A percentile compares a stretch with the other conserved stretches of the same genome.
These are phyloP conservation scores for Pleurotus djamor DNA, from an alignment of 768 basidiomycete species.

Conservation along the genomic window DNA sequence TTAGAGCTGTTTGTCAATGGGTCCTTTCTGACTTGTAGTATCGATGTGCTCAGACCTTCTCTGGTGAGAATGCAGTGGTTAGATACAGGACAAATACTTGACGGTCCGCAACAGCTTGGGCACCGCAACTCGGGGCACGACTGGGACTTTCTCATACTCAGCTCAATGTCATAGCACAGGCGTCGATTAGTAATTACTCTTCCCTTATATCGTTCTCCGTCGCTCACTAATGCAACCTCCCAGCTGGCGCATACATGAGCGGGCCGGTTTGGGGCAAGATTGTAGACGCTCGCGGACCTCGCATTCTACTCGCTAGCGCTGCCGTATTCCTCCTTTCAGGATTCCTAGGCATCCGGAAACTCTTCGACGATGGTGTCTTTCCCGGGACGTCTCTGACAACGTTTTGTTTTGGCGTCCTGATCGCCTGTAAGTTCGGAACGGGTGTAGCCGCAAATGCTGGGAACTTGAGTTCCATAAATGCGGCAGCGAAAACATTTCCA, in stretches of 20 bases:
- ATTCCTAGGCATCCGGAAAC: constrained; percentile 69
- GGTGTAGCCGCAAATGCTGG: constrained; percentile 83
- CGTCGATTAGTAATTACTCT: constrained; percentile 58
- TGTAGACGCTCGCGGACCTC: constrained; percentile 75
- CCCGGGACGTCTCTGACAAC: constrained; percentile 31
- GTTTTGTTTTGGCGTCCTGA: constrained; percentile 48
- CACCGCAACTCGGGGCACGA: constrained; percentile 81
- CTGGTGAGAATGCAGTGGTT: constrained; percentile 27
- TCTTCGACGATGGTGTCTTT: constrained; percentile 57
- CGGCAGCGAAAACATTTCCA: constrained; percentile 82
- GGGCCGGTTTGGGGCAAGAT: constrained; percentile 82
- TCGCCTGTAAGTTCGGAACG: constrained; percentile 66
- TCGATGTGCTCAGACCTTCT: constrained; percentile 30
- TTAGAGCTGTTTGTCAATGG: constrained; percentile 2
- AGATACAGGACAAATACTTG: no score
- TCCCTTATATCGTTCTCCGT: not conserved
- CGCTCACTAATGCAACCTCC: not conserved
- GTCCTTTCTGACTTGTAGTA: not conserved
- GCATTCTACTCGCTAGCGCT: constrained; percentile 57
- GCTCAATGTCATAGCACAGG: constrained; percentile 76
- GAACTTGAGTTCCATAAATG: constrained; percentile 65
- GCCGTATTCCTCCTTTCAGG: constrained; percentile 64
- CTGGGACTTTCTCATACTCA: constrained; percentile 78
- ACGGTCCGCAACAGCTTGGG: constrained; percentile 78
- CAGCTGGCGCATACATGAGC: constrained; percentile 70